Percentiles rank a stretch among this genome's conserved stretches.
Evolutionary conservation across 768 basidiomycete species (phyloP).

Genomic region (Psilocybe azurescens): DNA sequence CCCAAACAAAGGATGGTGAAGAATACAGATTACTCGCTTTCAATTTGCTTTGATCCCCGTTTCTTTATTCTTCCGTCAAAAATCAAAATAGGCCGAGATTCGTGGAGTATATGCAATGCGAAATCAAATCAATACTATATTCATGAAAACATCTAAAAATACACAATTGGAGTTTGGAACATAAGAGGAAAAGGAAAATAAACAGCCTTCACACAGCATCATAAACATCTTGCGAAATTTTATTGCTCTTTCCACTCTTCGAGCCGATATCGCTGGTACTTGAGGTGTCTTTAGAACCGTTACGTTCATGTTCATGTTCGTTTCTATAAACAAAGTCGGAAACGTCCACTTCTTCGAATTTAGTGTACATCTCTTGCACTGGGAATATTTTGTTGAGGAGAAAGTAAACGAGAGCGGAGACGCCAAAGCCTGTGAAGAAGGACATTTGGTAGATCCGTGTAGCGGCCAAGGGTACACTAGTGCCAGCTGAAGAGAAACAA

Average conservation of each 20-base stretch:
- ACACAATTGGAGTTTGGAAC: no score
- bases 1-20: no score
- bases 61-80: no score
- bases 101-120: no score
- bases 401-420: constrained; percentile 69
- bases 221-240: constrained; percentile 9
- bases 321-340: constrained; percentile 29
- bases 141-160: no score
- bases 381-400: constrained; percentile 65
- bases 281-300: background rate
- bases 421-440: constrained; percentile 85
- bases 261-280: constrained; percentile 18
- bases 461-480: constrained; percentile 66
- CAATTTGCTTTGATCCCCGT: no score
- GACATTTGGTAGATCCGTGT: constrained; percentile 78
- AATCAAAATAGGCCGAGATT: no score
- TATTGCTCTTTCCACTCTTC: constrained; percentile 10
- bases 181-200: no score
- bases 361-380: constrained; percentile 49
- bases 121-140: no score
- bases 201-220: background rate
- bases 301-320: background rate
- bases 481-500: constrained; percentile 47
- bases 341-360: constrained; percentile 66
- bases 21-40: no score